Base-by-base conservation (phyloP, 768 basidiomycete genomes). In the Rhodotorula diobovata region DNA sequence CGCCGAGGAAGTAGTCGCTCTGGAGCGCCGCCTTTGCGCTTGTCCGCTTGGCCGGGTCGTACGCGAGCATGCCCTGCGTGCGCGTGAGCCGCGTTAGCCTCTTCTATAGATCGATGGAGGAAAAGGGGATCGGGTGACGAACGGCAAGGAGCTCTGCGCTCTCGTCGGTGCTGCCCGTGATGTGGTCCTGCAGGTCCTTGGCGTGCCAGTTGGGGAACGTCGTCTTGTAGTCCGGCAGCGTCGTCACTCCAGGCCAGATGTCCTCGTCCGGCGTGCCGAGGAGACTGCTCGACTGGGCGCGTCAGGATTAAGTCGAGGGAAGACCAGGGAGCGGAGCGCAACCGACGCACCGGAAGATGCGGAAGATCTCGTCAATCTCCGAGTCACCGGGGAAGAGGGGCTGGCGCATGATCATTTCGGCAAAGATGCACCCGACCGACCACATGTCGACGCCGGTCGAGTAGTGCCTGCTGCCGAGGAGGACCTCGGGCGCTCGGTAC, bases 331-430 rank as follows among this genome's bases (percentile, higher is more conserved):
- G 55, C 21, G 18, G n/a, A n/a, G n/a, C n/a, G n/a, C n/a, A n/a
- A n/a, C 9, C 25, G 15, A 80, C 85, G 63, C 72, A 94, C 96
- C 91, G 87, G 85, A 98, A 99, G 78, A 99, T 99, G 81, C 92
- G 89, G 86, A 98, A 98, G 74, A 98, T 98, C 83, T 99, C 96
- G 82, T 99, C 96, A 79, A 98, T 99, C 82, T 99, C 96, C 37
- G 96, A 98, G 82, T 99, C 96, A 10, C 96, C 96, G 34, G 96
- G 95, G 85, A 99, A 99, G 21, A 97, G 84, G 4, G 95, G 86
- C 86, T 79, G 88, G 81, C 75, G 85, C 89, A 94, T 91, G 64
- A 92, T 89, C 95, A 98, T 97, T 83, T 99, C 96, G 15, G 95
- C 95, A 78, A 96, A 92, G 80, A 99, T 98, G 79, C 94, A 97